phyloP scores from a whole-genome alignment of 2,329 filamentous ascomycete genomes.

The Alternaria rosae region DNA sequence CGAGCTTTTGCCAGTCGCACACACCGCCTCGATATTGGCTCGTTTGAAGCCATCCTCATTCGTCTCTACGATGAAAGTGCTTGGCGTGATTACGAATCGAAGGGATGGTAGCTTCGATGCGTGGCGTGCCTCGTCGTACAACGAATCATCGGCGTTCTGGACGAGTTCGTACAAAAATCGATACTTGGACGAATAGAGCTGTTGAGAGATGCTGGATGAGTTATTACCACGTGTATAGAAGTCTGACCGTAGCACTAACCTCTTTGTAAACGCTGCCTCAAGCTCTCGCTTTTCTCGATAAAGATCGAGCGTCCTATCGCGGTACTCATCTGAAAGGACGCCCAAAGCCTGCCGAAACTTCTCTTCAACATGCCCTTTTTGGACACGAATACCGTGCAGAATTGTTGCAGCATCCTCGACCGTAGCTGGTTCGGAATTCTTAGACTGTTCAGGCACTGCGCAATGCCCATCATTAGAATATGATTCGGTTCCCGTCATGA shows the following conservation, averaged over 20 bases:
- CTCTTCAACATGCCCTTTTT: slow-evolving; percentile 27
- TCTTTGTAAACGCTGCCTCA: slow-evolving; percentile 27
- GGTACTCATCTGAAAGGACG: slow-evolving; percentile 2
- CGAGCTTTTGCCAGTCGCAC: slow-evolving; percentile 46
- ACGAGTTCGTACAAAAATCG: slow-evolving; percentile 43
- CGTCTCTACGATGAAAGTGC: slow-evolving; percentile 53
- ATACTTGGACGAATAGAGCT: slow-evolving; percentile 35
- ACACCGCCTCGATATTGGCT: slow-evolving; percentile 50
- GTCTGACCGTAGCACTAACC: slow-evolving; percentile 4
- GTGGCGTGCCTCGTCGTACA: slow-evolving; percentile 23
- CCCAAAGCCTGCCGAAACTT: slow-evolving; percentile 17
- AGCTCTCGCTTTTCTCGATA: slow-evolving; percentile 14
- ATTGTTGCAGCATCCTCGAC: slow-evolving; percentile 20
- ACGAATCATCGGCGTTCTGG: slow-evolving; percentile 56
- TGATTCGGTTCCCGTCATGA: no score
- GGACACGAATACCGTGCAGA: slow-evolving; percentile 18
- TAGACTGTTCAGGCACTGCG: slow-evolving; percentile 15
- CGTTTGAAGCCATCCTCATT: slow-evolving; percentile 55
- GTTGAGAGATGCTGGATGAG: slow-evolving; percentile 21
- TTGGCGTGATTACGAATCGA: slow-evolving; percentile 25
- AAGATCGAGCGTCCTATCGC: slow-evolving; percentile 12
- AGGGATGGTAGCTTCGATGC: slow-evolving; percentile 24
- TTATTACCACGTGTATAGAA: not conserved
- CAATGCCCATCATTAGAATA: not conserved
- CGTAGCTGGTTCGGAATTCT: slow-evolving; percentile 22